phyloP scores from a whole-genome alignment of 495 filamentous ascomycete species.

The Mytilinidion resinicola region DNA sequence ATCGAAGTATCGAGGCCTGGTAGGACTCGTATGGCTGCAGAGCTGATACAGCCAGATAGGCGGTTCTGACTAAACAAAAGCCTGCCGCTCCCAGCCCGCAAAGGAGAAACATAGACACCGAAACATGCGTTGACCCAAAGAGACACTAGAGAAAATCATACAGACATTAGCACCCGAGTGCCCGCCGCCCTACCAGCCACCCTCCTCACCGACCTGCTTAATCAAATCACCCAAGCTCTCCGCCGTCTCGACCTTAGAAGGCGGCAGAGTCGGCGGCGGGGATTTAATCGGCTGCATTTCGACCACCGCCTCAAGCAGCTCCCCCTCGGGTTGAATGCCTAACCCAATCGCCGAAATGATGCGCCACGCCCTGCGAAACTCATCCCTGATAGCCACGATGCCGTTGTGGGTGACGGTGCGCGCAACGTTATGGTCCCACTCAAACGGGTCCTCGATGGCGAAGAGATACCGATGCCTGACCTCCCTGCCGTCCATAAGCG shows the following conservation, averaged over 20 bases:
- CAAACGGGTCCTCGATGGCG: constrained; percentile 84
- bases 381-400: constrained; percentile 68
- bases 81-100: too few species aligned
- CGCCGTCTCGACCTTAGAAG: not conserved
- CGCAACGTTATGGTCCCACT: constrained; percentile 74
- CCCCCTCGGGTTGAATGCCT: constrained; percentile 24
- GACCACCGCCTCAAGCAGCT: constrained; percentile 31
- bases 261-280: not conserved
- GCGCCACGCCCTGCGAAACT: constrained; percentile 66
- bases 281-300: constrained; percentile 11
- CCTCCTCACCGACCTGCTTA: too few species aligned
- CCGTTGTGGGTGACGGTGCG: constrained; percentile 71
- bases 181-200: too few species aligned
- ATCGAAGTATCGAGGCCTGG: too few species aligned
- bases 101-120: too few species aligned
- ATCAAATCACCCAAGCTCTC: too few species aligned
- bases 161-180: too few species aligned
- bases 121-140: too few species aligned
- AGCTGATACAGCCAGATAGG: too few species aligned
- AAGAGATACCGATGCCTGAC: constrained; percentile 73
- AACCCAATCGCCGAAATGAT: constrained; percentile 46
- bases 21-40: too few species aligned
- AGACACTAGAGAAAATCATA: too few species aligned
- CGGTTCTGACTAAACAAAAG: too few species aligned
- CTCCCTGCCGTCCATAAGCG: constrained; percentile 46